phyloP scores from a whole-genome alignment of 176 grass and related monocot species.

The Zea luxurians region DNA sequence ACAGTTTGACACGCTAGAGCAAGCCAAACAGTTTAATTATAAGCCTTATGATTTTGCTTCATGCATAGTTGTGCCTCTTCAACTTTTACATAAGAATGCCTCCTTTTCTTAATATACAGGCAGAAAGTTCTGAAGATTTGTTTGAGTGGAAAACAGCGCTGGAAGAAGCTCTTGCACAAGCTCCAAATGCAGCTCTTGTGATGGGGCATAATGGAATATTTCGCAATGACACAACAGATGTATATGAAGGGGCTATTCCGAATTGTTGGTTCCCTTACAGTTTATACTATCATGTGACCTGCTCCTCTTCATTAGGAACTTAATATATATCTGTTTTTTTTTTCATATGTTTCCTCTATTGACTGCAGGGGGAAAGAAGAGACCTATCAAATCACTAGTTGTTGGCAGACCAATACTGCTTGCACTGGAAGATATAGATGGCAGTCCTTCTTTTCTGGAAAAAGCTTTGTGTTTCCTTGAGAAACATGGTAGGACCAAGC shows the following conservation, averaged over 20 bases:
- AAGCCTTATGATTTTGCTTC: conserved; percentile 34
- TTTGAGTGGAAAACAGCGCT: conserved; percentile 97
- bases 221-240: conserved; percentile 78
- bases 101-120: conserved; percentile 45
- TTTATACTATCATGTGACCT: conserved; percentile 28
- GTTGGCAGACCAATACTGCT: conserved; percentile 96
- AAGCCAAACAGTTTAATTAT: conserved; percentile 32
- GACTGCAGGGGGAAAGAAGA: conserved; percentile 85
- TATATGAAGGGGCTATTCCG: conserved; percentile 82
- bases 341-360: conserved; percentile 35
- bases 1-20: conserved; percentile 10
- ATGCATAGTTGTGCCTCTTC: conserved; percentile 21
- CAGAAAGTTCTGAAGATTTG: conserved; percentile 92
- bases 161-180: conserved; percentile 95
- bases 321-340: conserved; percentile 13
- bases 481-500: conserved; percentile 72
- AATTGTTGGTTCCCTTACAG: conserved; percentile 66
- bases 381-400: conserved; percentile 82
- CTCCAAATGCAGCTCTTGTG: conserved; percentile 98
- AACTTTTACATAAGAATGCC: not conserved
- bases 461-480: conserved; percentile 97
- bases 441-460: conserved; percentile 95
- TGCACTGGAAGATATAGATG: conserved; percentile 99
- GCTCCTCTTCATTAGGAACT: conserved; percentile 3
- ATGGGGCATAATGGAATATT: conserved; percentile 99